Conservation (phyloP, 75 land plant species). For the Sequoiadendron giganteum region DNA sequence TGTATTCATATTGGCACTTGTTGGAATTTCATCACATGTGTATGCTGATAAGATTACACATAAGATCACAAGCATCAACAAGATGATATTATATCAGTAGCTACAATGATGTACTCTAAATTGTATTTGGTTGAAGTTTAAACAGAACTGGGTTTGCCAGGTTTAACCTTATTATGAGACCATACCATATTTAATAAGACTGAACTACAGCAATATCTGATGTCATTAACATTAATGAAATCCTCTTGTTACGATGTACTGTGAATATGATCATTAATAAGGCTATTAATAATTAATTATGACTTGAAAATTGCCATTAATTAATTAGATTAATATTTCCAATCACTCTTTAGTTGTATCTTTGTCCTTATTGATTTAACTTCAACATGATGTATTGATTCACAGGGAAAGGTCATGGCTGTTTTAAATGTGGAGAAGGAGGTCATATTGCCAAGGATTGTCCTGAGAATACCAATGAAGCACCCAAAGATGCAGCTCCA, state of each 20-base stretch:
- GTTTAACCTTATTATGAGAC: not conserved
- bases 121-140: not conserved
- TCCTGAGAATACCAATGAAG: conserved; percentile 23
- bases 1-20: too few relatives aligned
- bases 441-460: conserved; percentile 87
- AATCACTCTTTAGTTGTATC: not conserved
- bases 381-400: conserved; percentile 5
- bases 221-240: not conserved
- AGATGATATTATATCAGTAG: not conserved
- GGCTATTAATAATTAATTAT: not conserved
- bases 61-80: not conserved
- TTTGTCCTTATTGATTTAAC: not conserved
- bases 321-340: not conserved
- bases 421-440: conserved; percentile 85
- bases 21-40: too few relatives aligned
- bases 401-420: conserved; percentile 49
- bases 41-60: not conserved
- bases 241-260: not conserved
- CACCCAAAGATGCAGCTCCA: conserved; percentile 13
- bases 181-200: not conserved
- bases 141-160: not conserved
- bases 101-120: not conserved
- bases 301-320: not conserved
- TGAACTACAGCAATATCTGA: not conserved
- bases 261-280: not conserved